These are phyloP conservation scores for Singerocomus rubriflavus DNA, from an alignment of 1,284 basidiomycete genomes.

Conservation along the genomic window DNA sequence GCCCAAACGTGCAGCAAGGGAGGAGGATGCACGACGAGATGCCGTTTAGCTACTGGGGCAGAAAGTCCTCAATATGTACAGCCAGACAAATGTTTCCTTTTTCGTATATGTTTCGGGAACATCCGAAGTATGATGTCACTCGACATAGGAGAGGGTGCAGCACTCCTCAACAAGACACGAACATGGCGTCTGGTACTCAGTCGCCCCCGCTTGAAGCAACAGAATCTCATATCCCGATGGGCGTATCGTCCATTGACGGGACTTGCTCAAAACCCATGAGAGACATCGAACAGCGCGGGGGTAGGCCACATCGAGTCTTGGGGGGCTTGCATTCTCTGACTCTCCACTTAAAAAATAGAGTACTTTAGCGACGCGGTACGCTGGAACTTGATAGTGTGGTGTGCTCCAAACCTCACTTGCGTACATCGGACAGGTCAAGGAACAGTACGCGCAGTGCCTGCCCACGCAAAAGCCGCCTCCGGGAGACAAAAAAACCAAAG, in stretches of 20 bases:
- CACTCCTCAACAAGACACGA: no score
- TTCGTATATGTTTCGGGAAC: constrained; percentile 22
- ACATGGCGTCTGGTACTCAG: constrained; percentile 37
- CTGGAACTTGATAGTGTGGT: background rate
- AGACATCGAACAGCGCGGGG: constrained; percentile 32
- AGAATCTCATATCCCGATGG: constrained; percentile 44
- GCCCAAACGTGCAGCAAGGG: no score
- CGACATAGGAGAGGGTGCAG: constrained; percentile 1
- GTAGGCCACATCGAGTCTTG: constrained; percentile 12
- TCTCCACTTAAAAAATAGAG: constrained; percentile 10
- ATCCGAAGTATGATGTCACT: constrained; percentile 32
- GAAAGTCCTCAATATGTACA: no score
- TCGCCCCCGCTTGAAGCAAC: constrained; percentile 54
- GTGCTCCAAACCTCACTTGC: background rate
- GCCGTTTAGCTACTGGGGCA: no score
- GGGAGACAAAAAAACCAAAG: constrained; percentile 8
- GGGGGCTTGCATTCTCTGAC: background rate
- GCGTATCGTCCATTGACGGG: constrained; percentile 45
- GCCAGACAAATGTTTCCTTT: constrained; percentile 7
- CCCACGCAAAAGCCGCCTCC: constrained; percentile 14
- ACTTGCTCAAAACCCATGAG: constrained; percentile 31
- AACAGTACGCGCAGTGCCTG: constrained; percentile 16
- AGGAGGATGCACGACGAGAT: no score
- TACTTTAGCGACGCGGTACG: constrained; percentile 32
- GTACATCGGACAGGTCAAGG: constrained; percentile 20